phyloP scores from a whole-genome alignment of 2,329 filamentous ascomycete genomes.

The Epicoccum nigrum region DNA sequence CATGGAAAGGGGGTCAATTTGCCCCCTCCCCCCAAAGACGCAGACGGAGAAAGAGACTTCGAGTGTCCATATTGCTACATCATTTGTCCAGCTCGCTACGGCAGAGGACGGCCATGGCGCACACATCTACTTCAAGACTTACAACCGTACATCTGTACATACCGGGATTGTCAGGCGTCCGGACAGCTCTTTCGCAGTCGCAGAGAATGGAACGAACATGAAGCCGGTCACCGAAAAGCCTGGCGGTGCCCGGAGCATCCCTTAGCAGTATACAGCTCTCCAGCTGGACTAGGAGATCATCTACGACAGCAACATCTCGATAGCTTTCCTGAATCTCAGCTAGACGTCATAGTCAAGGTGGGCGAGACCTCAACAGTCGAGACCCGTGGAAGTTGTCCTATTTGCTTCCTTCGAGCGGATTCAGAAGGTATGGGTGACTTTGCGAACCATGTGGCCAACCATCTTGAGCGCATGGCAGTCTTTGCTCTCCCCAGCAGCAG shows the following conservation, averaged over 20 bases:
- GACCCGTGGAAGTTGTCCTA: constrained; percentile 38
- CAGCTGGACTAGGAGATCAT: constrained; percentile 36
- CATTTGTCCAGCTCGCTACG: constrained; percentile 48
- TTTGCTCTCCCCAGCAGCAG: constrained; percentile 41
- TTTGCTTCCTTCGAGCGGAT: constrained; percentile 36
- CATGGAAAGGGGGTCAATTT: constrained; percentile 42
- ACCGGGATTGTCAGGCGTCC: constrained; percentile 34
- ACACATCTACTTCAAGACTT: constrained; percentile 47
- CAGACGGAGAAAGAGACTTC: constrained; percentile 44
- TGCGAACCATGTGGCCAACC: constrained; percentile 46
- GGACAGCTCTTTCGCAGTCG: constrained; percentile 44
- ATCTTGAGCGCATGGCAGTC: constrained; percentile 43
- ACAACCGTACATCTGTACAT: constrained; percentile 48
- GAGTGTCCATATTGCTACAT: constrained; percentile 49
- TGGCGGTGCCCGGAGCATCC: constrained; percentile 47
- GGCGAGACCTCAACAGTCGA: constrained; percentile 44
- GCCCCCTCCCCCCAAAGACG: constrained; percentile 41
- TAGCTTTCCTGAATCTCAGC: constrained; percentile 37
- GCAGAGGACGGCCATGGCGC: constrained; percentile 41
- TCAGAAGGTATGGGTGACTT: constrained; percentile 34
- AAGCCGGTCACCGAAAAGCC: constrained; percentile 45
- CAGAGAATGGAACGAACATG: constrained; percentile 47
- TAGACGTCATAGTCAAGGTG: constrained; percentile 38
- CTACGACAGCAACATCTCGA: constrained; percentile 36
- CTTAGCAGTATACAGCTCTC: constrained; percentile 35